Evolutionary conservation across 2,329 filamentous ascomycete species (phyloP).

Genomic region (Colletotrichum musae): DNA sequence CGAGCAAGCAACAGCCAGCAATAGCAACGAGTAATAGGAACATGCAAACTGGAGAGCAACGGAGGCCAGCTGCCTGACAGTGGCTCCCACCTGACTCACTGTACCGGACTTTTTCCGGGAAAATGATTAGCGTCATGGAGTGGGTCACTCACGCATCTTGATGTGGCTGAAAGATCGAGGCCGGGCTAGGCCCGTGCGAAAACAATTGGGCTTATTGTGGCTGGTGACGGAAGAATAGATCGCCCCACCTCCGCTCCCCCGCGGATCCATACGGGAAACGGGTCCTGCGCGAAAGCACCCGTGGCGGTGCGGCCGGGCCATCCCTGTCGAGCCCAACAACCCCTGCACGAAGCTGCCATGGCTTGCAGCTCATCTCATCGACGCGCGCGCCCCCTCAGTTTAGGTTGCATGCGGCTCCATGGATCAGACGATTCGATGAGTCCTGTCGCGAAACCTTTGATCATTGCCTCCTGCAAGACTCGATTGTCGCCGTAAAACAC

Average conservation of each 20-base stretch:
- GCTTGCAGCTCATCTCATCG: slow-evolving; percentile 13
- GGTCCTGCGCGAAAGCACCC: slow-evolving; percentile 33
- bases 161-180: slow-evolving; percentile 14
- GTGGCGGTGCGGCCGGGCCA: slow-evolving; percentile 38
- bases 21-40: no score
- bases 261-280: slow-evolving; percentile 35
- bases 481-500: not conserved
- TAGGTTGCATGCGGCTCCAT: slow-evolving; percentile 28
- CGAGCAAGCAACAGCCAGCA: no score
- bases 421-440: slow-evolving; percentile 32
- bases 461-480: not conserved
- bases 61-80: no score
- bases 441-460: slow-evolving; percentile 11
- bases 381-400: slow-evolving; percentile 23
- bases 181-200: no score
- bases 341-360: slow-evolving; percentile 23
- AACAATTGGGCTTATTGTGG: not conserved
- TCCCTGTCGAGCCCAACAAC: slow-evolving; percentile 30
- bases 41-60: no score
- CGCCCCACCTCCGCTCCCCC: slow-evolving; percentile 32
- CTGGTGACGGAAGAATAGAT: slow-evolving; percentile 26
- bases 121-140: not conserved
- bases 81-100: not conserved
- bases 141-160: not conserved
- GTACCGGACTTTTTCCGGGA: slow-evolving; percentile 29